Percentiles rank a stretch among this genome's conserved stretches.
Conservation (phyloP, 306 rosid species). For the Prunus campanulata region DNA sequence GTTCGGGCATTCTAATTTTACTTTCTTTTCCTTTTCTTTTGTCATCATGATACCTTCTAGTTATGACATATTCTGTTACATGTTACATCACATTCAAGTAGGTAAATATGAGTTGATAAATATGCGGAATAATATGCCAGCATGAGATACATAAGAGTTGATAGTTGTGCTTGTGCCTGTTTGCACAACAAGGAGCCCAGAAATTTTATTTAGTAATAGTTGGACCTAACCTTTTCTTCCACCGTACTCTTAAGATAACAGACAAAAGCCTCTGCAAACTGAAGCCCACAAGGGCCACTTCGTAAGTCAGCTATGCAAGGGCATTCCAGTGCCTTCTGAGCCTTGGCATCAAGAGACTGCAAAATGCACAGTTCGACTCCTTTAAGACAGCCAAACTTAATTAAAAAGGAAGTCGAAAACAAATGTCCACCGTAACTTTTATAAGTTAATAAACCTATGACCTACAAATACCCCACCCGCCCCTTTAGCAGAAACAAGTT, state of each 20-base stretch:
- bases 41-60: not conserved
- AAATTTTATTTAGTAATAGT: not conserved
- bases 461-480: not conserved
- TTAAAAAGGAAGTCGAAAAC: not conserved
- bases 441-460: not conserved
- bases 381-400: slow-evolving; percentile 2
- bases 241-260: slow-evolving; percentile 86
- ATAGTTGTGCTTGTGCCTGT: not conserved
- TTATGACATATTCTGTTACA: not conserved
- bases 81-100: not conserved
- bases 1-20: not conserved
- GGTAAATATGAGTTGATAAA: not conserved
- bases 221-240: slow-evolving; percentile 69
- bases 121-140: not conserved
- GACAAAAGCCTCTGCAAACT: slow-evolving; percentile 78
- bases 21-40: not conserved
- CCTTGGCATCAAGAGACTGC: slow-evolving; percentile 84
- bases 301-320: slow-evolving; percentile 92
- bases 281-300: slow-evolving; percentile 74
- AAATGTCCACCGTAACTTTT: too few species aligned
- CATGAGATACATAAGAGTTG: not conserved
- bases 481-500: not conserved
- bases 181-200: not conserved
- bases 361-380: slow-evolving; percentile 27
- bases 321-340: slow-evolving; percentile 84